These are phyloP conservation scores for Pseudoneurospora amorphoporcata DNA, from an alignment of 495 filamentous ascomycete species.

Conservation along the genomic window DNA sequence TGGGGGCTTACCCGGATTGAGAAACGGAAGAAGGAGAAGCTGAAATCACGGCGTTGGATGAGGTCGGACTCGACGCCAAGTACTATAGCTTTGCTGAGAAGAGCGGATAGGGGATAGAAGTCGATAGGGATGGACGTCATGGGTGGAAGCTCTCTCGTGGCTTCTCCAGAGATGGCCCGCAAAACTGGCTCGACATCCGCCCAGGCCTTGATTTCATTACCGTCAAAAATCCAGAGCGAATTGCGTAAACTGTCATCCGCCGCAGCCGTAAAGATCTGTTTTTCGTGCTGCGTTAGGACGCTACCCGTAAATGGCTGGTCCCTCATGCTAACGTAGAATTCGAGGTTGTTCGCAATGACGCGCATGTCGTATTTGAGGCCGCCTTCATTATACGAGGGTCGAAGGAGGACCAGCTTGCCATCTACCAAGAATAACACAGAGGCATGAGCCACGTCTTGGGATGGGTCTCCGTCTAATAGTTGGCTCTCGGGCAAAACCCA, in stretches of 20 bases:
- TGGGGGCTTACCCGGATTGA: conserved; percentile 55
- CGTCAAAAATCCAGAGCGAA: conserved; percentile 93
- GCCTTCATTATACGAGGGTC: conserved; percentile 66
- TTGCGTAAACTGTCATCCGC: conserved; percentile 56
- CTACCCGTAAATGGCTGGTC: conserved; percentile 53
- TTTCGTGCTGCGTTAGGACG: not conserved
- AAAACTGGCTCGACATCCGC: conserved; percentile 83
- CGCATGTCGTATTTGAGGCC: conserved; percentile 97
- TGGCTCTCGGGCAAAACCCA: conserved; percentile 94
- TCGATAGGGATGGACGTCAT: conserved; percentile 61
- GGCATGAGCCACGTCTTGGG: conserved; percentile 90
- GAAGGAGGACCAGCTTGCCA: conserved; percentile 86
- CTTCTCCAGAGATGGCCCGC: conserved; percentile 49
- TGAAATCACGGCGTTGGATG: conserved; percentile 79
- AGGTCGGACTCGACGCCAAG: conserved; percentile 87
- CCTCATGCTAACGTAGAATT: conserved; percentile 86
- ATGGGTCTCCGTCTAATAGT: conserved; percentile 81
- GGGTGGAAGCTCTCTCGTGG: conserved; percentile 47
- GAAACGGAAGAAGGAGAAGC: conserved; percentile 77
- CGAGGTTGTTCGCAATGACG: conserved; percentile 86
- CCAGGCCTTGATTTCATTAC: conserved; percentile 74
- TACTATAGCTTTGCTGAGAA: conserved; percentile 76
- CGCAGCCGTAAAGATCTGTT: conserved; percentile 5
- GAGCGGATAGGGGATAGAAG: conserved; percentile 87
- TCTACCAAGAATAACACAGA: conserved; percentile 92